phyloP scores from a whole-genome alignment of 73 alveolate species.

The Symbiodinium pilosum region DNA sequence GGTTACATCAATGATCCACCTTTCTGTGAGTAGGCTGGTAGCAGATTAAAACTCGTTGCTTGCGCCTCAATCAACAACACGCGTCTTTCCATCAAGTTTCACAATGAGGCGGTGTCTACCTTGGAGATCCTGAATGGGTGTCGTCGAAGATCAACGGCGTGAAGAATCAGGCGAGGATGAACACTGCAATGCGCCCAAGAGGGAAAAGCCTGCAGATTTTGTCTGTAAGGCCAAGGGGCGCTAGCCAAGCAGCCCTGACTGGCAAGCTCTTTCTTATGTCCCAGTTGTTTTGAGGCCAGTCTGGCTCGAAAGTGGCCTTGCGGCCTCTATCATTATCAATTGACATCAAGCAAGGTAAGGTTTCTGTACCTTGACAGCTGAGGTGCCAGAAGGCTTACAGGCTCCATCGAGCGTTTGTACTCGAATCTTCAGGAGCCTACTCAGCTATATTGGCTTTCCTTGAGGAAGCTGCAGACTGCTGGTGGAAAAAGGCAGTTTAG shows the following conservation, averaged over 20 bases:
- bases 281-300: background rate
- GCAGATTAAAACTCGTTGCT: no score
- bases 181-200: no score
- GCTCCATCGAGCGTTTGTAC: constrained; percentile 3
- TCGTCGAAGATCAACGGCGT: constrained; percentile 69
- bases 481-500: no score
- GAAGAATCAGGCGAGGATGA: constrained; percentile 66
- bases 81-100: no score
- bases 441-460: background rate
- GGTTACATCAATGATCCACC: no score
- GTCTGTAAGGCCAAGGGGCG: constrained; percentile 43
- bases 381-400: constrained; percentile 8
- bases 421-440: constrained; percentile 10
- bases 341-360: background rate
- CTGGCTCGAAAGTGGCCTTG: background rate
- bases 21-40: no score
- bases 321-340: background rate
- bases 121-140: constrained; percentile 94
- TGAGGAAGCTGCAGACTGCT: no score
- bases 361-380: background rate
- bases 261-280: background rate
- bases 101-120: constrained; percentile 42
- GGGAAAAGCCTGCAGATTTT: no score
- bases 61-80: no score
- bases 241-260: background rate